Conservation (phyloP, 2,329 filamentous ascomycete species). For the Colletotrichum ledebouriae region DNA sequence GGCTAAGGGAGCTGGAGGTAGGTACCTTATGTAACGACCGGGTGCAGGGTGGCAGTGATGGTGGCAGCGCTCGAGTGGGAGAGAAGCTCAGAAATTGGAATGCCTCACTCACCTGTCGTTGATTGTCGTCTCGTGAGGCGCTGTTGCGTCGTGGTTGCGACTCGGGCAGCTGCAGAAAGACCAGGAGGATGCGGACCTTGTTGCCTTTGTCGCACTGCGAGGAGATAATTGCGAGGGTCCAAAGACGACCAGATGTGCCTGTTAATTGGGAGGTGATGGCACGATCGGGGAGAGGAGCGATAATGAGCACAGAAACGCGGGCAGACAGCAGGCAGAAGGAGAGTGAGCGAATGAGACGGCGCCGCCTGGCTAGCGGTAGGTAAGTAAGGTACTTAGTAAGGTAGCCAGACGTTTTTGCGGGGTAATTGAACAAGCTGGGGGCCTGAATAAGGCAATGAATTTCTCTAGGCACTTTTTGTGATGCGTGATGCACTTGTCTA, state of each 20-base stretch:
- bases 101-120: constrained; percentile 18
- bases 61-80: constrained; percentile 3
- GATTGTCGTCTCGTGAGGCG: neutral
- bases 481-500: no score
- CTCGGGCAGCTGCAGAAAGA: constrained; percentile 8
- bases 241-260: neutral
- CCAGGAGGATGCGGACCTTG: constrained; percentile 2
- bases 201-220: constrained; percentile 28
- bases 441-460: neutral
- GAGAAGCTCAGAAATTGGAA: constrained; percentile 19
- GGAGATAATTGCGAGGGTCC: constrained; percentile 12
- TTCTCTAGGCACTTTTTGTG: neutral
- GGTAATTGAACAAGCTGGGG: constrained; percentile 29
- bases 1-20: constrained; percentile 1
- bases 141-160: constrained; percentile 10
- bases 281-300: constrained; percentile 15
- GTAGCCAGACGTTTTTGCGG: constrained; percentile 22
- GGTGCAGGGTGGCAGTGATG: constrained; percentile 12
- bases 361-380: neutral
- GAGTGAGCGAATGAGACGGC: neutral
- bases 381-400: no score
- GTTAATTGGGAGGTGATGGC: constrained; percentile 11
- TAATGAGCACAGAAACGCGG: constrained; percentile 14
- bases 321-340: constrained; percentile 15
- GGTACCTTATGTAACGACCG: constrained; percentile 1